Base-by-base conservation (phyloP, 2,329 filamentous ascomycete genomes). In the Calonectria hongkongensis region DNA sequence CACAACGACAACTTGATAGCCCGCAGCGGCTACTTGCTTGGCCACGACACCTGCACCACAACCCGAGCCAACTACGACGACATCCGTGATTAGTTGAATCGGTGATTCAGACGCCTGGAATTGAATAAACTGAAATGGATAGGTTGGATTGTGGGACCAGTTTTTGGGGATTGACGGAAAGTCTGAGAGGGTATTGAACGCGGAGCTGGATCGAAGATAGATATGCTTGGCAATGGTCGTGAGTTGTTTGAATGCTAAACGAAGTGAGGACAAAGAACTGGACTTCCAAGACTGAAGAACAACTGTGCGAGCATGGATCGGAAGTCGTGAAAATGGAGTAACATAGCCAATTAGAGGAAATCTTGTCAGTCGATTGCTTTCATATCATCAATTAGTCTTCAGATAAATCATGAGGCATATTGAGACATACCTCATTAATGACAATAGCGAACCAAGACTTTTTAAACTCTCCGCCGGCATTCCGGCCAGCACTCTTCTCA, bases 1-100 rank as follows among this genome's bases (percentile, higher is more conserved):
- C 1, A 94, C 91, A 0, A 97, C 93, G 3, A 96, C 81, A 16
- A 96, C 94, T 7, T 87, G 86, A 70, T 92, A 86, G 3, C 92
- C 93, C 0, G 92, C 92, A 81, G 94, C 91, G 2, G 94, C 90
- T 1, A 96, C 85, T 47, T 93, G 92, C 81, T 95, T 94, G 9
- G 94, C 94, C 21, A 89, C 89, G 0, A 96, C 94, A 6, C 89
- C 94, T 25, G 93, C 94, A 74, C 95, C 94, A 79, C 94, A 96
- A 27, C 95, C 95, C 54, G 93, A 95, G 1, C 95, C 94, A 18
- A 97, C 88, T 68, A 97, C 91, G 21, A 96, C 89, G 0, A 96
- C 90, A 81, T 97, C 95, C 0, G 93, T 92, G 60, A 95, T 91
- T 36, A 96, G 83, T 1, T 87, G 86, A 71, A 90, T 90, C 0